phyloP scores from a whole-genome alignment of 2,329 filamentous ascomycete genomes.

The Pestalotiopsis sp. region DNA sequence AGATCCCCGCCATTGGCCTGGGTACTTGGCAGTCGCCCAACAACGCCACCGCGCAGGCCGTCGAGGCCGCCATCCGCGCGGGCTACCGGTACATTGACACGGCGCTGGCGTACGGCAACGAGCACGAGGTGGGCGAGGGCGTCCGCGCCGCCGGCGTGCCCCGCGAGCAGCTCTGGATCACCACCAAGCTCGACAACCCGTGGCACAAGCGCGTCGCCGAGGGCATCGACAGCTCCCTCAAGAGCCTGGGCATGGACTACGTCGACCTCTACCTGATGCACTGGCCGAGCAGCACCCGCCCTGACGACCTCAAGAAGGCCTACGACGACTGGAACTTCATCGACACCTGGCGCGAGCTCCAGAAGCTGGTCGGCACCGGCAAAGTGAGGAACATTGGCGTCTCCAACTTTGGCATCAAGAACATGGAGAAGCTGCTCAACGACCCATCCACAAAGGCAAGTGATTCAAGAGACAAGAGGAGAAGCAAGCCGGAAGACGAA shows the following conservation, averaged over 20 bases:
- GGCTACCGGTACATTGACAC: conserved; percentile 81
- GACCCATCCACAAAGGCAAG: conserved; percentile 64
- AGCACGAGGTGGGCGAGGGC: conserved; percentile 67
- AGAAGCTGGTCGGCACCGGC: conserved; percentile 68
- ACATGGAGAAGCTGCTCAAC: conserved; percentile 76
- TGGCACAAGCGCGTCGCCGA: conserved; percentile 72
- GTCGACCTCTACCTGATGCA: conserved; percentile 75
- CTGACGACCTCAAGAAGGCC: conserved; percentile 66
- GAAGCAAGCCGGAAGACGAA: neutral
- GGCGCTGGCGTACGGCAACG: conserved; percentile 78
- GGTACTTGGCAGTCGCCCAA: conserved; percentile 79
- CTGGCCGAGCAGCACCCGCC: conserved; percentile 69
- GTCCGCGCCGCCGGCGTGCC: conserved; percentile 67
- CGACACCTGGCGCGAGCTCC: conserved; percentile 76
- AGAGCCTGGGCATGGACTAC: conserved; percentile 65
- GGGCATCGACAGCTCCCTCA: conserved; percentile 62
- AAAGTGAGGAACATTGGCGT: conserved; percentile 83
- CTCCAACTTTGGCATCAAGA: conserved; percentile 82
- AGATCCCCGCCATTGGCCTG: conserved; percentile 77
- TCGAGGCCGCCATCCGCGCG: conserved; percentile 67
- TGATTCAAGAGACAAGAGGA: neutral
- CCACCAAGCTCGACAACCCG: conserved; percentile 82
- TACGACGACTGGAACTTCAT: conserved; percentile 80
- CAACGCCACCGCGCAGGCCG: conserved; percentile 71
- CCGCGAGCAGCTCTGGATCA: conserved; percentile 70